phyloP scores from a whole-genome alignment of 2,329 filamentous ascomycete genomes.

The Dendryphion nanum region DNA sequence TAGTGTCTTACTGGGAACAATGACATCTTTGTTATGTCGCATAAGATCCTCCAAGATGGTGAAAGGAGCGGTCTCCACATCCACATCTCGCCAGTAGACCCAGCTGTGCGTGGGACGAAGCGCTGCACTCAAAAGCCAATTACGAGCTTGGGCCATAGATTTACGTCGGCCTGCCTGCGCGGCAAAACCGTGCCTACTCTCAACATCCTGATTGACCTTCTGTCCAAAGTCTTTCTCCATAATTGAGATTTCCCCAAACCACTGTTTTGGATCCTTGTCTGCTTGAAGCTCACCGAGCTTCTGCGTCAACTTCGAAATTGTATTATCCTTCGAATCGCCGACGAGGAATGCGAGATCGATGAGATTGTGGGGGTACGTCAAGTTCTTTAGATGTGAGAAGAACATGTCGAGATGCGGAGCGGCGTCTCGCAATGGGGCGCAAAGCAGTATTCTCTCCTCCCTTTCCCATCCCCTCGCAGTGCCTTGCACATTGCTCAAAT shows the following conservation, averaged over 20 bases:
- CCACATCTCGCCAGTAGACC: constrained; percentile 99
- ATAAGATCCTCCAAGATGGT: constrained; percentile 97
- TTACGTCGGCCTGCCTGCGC: constrained; percentile 92
- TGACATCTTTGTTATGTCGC: constrained; percentile 98
- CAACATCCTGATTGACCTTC: constrained; percentile 95
- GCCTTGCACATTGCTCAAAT: constrained; percentile 86
- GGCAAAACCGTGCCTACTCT: constrained; percentile 95
- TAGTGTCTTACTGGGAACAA: constrained; percentile 81
- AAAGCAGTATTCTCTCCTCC: constrained; percentile 91
- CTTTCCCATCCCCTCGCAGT: constrained; percentile 93
- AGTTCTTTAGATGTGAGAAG: constrained; percentile 93
- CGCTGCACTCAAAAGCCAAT: constrained; percentile 93
- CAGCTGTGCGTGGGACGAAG: constrained; percentile 93
- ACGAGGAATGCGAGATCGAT: constrained; percentile 97
- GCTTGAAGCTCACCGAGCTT: constrained; percentile 78
- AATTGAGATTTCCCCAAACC: constrained; percentile 94
- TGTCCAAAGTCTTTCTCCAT: constrained; percentile 99
- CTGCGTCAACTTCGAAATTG: constrained; percentile 70
- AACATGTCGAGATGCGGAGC: constrained; percentile 94
- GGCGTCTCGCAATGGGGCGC: constrained; percentile 90
- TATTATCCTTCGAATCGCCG: constrained; percentile 94
- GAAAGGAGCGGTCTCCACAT: constrained; percentile 94
- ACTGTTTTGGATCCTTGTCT: constrained; percentile 73
- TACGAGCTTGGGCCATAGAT: constrained; percentile 95
- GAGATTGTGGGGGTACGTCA: constrained; percentile 94